Base-by-base conservation (phyloP, 345 rosid genomes). In the Streptanthus diversifolius region DNA sequence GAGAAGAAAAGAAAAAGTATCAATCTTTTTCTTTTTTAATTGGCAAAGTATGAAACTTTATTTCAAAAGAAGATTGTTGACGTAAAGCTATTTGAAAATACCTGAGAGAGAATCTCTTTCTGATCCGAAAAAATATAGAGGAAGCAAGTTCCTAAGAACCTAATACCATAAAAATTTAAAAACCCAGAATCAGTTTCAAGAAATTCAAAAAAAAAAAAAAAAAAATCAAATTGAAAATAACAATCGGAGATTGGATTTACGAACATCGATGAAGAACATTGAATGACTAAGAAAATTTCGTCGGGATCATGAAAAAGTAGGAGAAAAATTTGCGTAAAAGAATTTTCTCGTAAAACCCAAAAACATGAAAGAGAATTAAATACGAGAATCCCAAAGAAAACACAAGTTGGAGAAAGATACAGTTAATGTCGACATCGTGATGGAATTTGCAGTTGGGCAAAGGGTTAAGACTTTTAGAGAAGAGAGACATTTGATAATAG, bases 71-170 rank as follows among this genome's bases (percentile, higher is more conserved):
- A 24, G 39, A 65, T 9, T 27, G 39, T 45, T 43, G 45, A 65
- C n/a, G 5, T 29, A 2, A 49, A 45, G 47, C 43, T 52, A 43
- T 36, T 41, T 37, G 69, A 67, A 1, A 52, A 66, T 81, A 84
- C 88, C 91, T 22, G 86, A 73, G 60, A 84, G 76, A 54, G 83
- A n/a, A 33, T 80, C 63, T 29, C 0, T 32, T 2, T 51, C 56
- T 52, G 84, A 76, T 80, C 72, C 56, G 21, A 78, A 69, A 3
- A 48, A 72, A 76, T 61, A 68, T 19, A 72, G 29, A 57, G 32
- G 54, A 53, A 74, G n/a, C 44, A 77, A 64, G 27, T 54, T 80
- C 82, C 65, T 80, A 7, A 81, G 43, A 68, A 77, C 87, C 92
- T 84, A 36, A 62, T 1, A 36, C 4, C 22, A 39, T 21, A 0